Evolutionary conservation across 768 basidiomycete genomes (phyloP), one percentile per base, ranked within the genome.

Genomic region (Lactarius evosmus): DNA sequence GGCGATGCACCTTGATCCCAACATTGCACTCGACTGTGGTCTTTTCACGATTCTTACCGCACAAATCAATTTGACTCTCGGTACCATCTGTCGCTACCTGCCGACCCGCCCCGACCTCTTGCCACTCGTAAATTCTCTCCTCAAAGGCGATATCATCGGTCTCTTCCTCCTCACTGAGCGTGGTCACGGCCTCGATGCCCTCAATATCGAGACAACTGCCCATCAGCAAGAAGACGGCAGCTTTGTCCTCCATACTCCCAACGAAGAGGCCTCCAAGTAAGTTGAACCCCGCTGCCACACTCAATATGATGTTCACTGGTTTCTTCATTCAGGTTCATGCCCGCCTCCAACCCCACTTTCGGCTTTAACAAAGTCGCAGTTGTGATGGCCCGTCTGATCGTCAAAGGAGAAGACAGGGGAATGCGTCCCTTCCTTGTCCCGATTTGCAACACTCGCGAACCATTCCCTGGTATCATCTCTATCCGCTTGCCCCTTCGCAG

Each of bases 141-240:
- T 85, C 44, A 76, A 78, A 25, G 81, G 84, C 46, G 82, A 85
- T 25, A 80, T 79, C 16, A 78, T 82, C 54, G 44, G 57, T 1
- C 53, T 66, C n/a, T 51, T 40, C 11, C 57, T 66, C 19, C 57
- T 66, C 27, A 52, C 66, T 8, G 84, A 85, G 73, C 78, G 82
- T 9, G 84, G 82, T 1, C 85, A 86, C 62, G 85, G 83, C 16
- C 71, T 86, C 16, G 84, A 85, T 54, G 79, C 83, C 1, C 80
- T 82, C 67, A 83, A 86, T 67, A 78, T 85, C 8, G 84, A 86
- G 70, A 86, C 85, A 7, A 86, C 83, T 16, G 85, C 83, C 12
- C 83, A 80, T 0, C 77, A 77, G 61, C 81, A 78, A 1, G 56
- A 73, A 3, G 74, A 79, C 62, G 84, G 51, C 0, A 58, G 84